A percentile compares a stretch with the other conserved stretches of the same genome.
Conservation (phyloP, 2,329 filamentous ascomycete genomes). For the Fonsecaea multimorphosa region DNA sequence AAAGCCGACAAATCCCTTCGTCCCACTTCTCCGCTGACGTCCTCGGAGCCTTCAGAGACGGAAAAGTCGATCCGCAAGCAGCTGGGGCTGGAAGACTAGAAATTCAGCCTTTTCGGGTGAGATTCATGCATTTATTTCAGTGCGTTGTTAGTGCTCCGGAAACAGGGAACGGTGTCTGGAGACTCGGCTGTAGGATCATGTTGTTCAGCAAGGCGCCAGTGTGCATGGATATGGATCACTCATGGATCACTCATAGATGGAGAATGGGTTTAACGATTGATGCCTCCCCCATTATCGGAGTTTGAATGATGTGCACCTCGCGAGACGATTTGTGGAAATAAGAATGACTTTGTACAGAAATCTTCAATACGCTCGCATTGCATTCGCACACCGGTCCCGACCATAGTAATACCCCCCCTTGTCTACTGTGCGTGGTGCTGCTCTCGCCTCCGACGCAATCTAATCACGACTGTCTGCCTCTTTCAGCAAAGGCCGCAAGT, state of each 20-base stretch:
- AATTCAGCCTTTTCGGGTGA: no score
- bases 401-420: background rate
- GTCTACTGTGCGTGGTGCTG: background rate
- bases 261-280: slow-evolving; percentile 1
- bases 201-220: background rate
- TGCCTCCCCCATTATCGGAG: background rate
- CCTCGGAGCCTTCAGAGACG: slow-evolving; percentile 27
- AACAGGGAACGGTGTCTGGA: background rate
- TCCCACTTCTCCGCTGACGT: slow-evolving; percentile 4
- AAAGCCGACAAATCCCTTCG: no score
- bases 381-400: background rate
- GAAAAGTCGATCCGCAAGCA: slow-evolving; percentile 31
- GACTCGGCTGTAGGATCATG: background rate
- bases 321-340: background rate
- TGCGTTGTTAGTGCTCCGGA: no score
- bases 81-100: slow-evolving; percentile 25
- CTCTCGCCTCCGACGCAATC: background rate
- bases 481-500: background rate
- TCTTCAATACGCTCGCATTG: background rate
- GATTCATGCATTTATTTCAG: no score
- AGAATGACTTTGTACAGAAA: background rate
- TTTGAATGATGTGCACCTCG: background rate
- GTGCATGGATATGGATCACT: background rate
- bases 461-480: background rate
- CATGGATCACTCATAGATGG: no score